Conservation (phyloP, 805 yeast species). For the Candida orba region DNA sequence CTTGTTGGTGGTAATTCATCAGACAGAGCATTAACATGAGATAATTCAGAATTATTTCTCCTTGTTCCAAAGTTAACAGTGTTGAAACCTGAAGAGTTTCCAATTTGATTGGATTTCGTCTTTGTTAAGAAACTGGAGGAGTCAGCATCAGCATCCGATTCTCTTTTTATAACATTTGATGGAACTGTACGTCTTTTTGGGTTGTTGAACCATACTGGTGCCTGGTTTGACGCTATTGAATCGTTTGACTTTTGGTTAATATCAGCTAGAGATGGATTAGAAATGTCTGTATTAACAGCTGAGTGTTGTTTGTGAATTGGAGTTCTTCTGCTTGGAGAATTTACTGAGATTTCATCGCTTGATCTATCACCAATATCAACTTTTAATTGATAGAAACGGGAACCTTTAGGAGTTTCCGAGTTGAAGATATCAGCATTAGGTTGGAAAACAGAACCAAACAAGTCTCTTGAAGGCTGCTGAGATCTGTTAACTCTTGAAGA, state of each 20-base stretch:
- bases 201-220: conserved; percentile 33
- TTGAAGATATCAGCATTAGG: conserved; percentile 19
- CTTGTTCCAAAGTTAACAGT: conserved; percentile 33
- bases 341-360: conserved; percentile 14
- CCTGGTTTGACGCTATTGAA: conserved; percentile 2
- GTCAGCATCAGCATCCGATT: conserved; percentile 18
- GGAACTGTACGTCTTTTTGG: conserved; percentile 43
- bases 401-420: conserved; percentile 11
- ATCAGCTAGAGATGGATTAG: conserved; percentile 17
- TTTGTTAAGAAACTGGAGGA: conserved; percentile 18
- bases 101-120: conserved; percentile 7
- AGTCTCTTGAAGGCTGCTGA: conserved; percentile 18
- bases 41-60: conserved; percentile 18
- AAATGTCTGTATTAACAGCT: conserved; percentile 14
- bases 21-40: conserved; percentile 26
- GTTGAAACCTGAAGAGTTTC: conserved; percentile 27
- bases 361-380: conserved; percentile 16
- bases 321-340: conserved; percentile 22
- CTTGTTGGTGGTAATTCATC: conserved; percentile 36
- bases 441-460: conserved; percentile 20
- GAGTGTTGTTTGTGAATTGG: conserved; percentile 19
- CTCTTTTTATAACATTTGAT: conserved; percentile 38
- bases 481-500: conserved; percentile 13
- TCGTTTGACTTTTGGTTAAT: conserved; percentile 19
- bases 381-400: conserved; percentile 19